Percentiles rank a stretch among this genome's conserved stretches.
Conservation (phyloP, 2,329 filamentous ascomycete genomes). For the Aschersonia sp. region DNA sequence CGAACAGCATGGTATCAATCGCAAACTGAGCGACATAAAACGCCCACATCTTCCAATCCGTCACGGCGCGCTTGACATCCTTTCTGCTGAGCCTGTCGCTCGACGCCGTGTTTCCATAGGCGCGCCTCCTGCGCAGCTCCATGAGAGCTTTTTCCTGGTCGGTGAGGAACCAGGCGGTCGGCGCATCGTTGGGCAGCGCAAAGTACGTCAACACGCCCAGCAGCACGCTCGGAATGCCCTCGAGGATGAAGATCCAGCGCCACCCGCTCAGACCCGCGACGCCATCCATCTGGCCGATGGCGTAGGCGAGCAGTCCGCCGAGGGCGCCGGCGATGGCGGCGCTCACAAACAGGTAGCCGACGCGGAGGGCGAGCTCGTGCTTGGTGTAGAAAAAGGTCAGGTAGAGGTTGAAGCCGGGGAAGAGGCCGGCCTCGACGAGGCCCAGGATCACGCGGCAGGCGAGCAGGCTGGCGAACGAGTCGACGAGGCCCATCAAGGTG, state of each 20-base stretch:
- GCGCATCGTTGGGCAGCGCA: constrained; percentile 20
- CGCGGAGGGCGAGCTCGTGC: constrained; percentile 54
- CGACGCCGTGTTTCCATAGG: constrained; percentile 33
- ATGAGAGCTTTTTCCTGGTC: constrained; percentile 52
- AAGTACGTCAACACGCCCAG: constrained; percentile 20
- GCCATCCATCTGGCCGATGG: constrained; percentile 60
- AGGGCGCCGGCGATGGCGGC: constrained; percentile 58
- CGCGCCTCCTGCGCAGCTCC: constrained; percentile 18
- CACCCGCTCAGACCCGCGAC: constrained; percentile 49
- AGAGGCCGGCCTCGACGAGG: constrained; percentile 53
- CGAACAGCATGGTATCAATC: constrained; percentile 61
- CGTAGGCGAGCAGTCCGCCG: constrained; percentile 60
- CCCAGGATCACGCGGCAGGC: constrained; percentile 56
- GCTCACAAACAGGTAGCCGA: constrained; percentile 59
- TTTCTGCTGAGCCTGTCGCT: constrained; percentile 32
- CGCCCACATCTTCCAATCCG: constrained; percentile 62
- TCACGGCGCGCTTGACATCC: constrained; percentile 53
- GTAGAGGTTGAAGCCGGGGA: constrained; percentile 54
- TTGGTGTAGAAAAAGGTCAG: constrained; percentile 67
- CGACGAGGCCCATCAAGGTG: constrained; percentile 53
- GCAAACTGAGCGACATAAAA: constrained; percentile 61
- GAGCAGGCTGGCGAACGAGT: constrained; percentile 51
- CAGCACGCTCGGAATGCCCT: constrained; percentile 26
- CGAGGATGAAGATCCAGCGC: constrained; percentile 55
- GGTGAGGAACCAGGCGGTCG: constrained; percentile 45